Evolutionary conservation across 257 asterid genomes (phyloP), one percentile per base, ranked within the genome.

Genomic region (Phtheirospermum japonicum): DNA sequence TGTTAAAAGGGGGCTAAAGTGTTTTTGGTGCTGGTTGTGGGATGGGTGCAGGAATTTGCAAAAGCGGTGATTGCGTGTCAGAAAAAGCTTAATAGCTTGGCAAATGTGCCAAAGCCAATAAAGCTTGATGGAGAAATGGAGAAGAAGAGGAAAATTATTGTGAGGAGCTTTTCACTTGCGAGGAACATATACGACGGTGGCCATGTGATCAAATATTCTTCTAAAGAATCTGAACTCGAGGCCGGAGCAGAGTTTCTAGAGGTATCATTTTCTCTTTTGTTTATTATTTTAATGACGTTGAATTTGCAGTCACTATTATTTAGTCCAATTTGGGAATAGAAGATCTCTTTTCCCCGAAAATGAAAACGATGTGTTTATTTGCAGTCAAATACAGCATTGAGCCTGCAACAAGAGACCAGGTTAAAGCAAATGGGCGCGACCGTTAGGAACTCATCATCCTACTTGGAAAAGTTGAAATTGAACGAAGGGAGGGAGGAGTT

Each of bases 391-490:
- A 78, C 81, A 9, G 86, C 85, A 7, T 39, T 84, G 77, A 86
- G 91, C 70, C 28, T 71, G 67, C 95, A 86, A 5, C 94, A 84
- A 56, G 83, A 83, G 55, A 79, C 65, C 0, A 78, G 95, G 69
- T 62, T 86, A 48, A 84, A 82, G 83, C 94, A 82, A 76, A 84
- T 86, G 94, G 91, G 97, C 0, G 95, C 95, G 33, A 89, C 95
- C 0, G 89, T 82, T 45, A 76, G 90, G 71, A 86, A 84, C 59
- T 87, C 87, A 4, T 70, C 81, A 1, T 71, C 71, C 0, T 86
- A 77, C 68, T 30, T 80, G 33, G 78, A 82, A 12, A 82, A 67
- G 43, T 42, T 86, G 83, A 73, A 74, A 56, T 31, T 72, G 77
- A 81, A 76, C n/a, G 85, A 78, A 43, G 85, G 77, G 32, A 76